These are phyloP conservation scores for Talaromyces sp. DNA, from an alignment of 2,329 filamentous ascomycete genomes.

Conservation along the genomic window DNA sequence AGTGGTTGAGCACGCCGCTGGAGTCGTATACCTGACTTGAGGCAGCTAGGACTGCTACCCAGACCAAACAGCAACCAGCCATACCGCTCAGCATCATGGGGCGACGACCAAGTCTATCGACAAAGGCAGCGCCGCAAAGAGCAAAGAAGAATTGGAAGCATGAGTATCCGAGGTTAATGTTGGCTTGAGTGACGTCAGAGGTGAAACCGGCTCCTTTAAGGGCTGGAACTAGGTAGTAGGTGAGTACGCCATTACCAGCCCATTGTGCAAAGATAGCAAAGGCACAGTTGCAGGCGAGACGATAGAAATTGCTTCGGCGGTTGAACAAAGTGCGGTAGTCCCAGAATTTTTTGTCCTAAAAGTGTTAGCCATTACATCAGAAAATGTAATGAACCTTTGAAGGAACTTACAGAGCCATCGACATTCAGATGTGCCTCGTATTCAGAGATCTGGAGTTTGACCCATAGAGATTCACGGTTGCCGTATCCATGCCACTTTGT, in stretches of 20 bases:
- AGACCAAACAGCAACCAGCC: constrained; percentile 10
- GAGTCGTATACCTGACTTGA: constrained; percentile 41
- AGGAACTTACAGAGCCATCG: constrained; percentile 6
- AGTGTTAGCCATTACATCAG: not conserved
- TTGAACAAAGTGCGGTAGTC: constrained; percentile 13
- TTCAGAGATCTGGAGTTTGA: constrained; percentile 32
- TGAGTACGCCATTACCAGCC: constrained; percentile 40
- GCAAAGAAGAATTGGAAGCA: constrained; percentile 39
- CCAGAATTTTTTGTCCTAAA: constrained; percentile 14
- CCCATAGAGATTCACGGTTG: constrained; percentile 31
- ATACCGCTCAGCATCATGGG: constrained; percentile 21
- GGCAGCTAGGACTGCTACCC: constrained; percentile 22
- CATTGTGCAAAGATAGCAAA: constrained; percentile 35
- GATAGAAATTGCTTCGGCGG: constrained; percentile 2
- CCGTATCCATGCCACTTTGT: constrained; percentile 11
- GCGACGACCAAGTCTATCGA: constrained; percentile 37
- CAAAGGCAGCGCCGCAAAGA: constrained; percentile 22
- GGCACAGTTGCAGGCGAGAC: constrained; percentile 1
- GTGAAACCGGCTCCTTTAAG: constrained; percentile 36
- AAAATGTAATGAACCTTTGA: not conserved
- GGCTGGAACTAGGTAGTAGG: constrained; percentile 38
- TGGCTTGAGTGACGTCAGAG: constrained; percentile 43
- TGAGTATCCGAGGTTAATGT: constrained; percentile 45
- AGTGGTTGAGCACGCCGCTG: constrained; percentile 42
- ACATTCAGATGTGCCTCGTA: constrained; percentile 25